Evolutionary conservation across 148 eudicot species (phyloP).

Genomic region (Silene latifolia): DNA sequence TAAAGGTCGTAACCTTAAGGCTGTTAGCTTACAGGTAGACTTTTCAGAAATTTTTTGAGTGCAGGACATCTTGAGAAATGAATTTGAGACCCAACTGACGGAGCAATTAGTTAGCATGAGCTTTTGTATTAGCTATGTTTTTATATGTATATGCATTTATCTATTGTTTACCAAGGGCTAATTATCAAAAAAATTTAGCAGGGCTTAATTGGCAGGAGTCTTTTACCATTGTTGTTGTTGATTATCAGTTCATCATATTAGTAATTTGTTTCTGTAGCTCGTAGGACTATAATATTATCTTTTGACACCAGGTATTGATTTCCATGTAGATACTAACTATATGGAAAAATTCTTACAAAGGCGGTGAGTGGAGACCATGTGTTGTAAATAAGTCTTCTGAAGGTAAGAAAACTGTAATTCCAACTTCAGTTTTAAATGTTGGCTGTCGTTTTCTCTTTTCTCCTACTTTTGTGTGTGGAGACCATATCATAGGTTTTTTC

Average conservation of each 20-base stretch:
- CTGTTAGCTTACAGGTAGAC: not conserved
- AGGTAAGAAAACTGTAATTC: conserved; percentile 48
- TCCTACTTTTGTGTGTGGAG: not conserved
- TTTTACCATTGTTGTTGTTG: not conserved
- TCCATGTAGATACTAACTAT: conserved; percentile 69
- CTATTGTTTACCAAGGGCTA: not conserved
- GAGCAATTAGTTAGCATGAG: not conserved
- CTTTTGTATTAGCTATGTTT: not conserved
- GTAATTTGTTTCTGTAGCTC: conserved; percentile 1
- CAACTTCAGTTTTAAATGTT: conserved; percentile 7
- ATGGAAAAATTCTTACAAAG: conserved; percentile 87
- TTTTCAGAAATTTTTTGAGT: not conserved
- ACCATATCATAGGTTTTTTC: not conserved
- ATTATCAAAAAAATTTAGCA: not conserved
- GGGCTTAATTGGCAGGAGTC: not conserved
- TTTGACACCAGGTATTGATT: conserved; percentile 20
- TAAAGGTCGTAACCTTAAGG: not conserved
- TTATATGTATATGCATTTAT: not conserved
- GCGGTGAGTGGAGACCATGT: conserved; percentile 92
- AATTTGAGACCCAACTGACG: not conserved
- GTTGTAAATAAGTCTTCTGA: conserved; percentile 59
- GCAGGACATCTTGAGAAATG: not conserved
- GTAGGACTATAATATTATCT: conserved; percentile 8
- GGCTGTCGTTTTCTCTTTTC: not conserved
- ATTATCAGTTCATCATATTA: not conserved